Conservation (phyloP, 345 rosid genomes). For the Aquilaria sinensis region DNA sequence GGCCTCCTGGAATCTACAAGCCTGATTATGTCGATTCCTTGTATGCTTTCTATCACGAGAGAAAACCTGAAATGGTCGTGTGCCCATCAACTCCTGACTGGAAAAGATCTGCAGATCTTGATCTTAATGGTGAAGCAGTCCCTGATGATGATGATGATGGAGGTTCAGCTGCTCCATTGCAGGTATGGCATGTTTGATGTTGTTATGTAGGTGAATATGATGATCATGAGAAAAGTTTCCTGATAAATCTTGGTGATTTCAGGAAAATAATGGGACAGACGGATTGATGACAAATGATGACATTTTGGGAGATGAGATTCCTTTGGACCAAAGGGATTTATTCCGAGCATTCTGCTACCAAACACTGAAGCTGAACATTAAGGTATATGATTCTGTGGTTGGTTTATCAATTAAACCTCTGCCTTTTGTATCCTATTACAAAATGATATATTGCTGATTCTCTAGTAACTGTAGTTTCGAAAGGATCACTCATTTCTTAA, state of each 20-base stretch:
- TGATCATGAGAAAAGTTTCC: neutral
- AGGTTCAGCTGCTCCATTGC: constrained; percentile 32
- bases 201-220: constrained; percentile 12
- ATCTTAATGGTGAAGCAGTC: constrained; percentile 95
- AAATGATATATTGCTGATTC: no score
- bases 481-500: no score
- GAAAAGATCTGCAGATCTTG: constrained; percentile 91
- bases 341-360: constrained; percentile 63
- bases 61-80: constrained; percentile 55
- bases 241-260: constrained; percentile 16
- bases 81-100: constrained; percentile 96
- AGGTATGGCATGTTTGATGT: constrained; percentile 24
- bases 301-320: constrained; percentile 93
- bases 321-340: constrained; percentile 61
- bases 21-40: constrained; percentile 82
- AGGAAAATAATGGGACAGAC: constrained; percentile 59
- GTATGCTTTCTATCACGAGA: constrained; percentile 88
- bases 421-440: neutral
- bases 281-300: constrained; percentile 86
- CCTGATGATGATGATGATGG: constrained; percentile 65
- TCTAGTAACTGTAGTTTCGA: no score
- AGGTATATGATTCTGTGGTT: constrained; percentile 35
- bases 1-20: constrained; percentile 98
- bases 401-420: no score
- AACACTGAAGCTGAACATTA: constrained; percentile 51